Evolutionary conservation across 306 rosid genomes (phyloP).

Genomic region (Quercus parvula): DNA sequence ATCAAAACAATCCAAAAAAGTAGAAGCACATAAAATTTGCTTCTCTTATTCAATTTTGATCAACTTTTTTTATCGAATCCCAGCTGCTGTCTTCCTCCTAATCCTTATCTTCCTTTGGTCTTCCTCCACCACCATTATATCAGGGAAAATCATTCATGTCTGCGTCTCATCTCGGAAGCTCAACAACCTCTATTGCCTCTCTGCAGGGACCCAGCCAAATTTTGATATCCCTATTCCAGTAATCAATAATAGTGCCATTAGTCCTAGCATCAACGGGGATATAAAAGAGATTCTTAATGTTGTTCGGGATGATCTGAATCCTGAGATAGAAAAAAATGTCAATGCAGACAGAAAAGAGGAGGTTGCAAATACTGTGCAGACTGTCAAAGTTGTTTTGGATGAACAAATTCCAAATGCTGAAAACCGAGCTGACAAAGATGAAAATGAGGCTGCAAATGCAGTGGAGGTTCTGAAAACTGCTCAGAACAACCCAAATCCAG

Average conservation of each 20-base stretch:
- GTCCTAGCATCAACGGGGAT: not conserved
- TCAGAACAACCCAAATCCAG: conserved; percentile 13
- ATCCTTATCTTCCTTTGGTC: conserved; percentile 61
- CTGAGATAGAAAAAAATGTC: not conserved
- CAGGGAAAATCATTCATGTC: conserved; percentile 64
- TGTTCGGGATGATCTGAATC: not conserved
- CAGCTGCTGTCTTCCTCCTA: conserved; percentile 38
- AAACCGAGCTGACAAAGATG: not conserved
- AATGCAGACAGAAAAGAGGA: not conserved
- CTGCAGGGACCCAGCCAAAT: conserved; percentile 63
- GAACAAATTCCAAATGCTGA: not conserved
- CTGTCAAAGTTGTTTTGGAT: not conserved
- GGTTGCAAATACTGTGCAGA: not conserved
- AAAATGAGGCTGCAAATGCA: not conserved
- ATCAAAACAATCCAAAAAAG: conserved; percentile 38
- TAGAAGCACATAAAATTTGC: conserved; percentile 17
- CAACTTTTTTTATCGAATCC: conserved; percentile 37
- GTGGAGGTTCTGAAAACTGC: not conserved
- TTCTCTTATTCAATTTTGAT: conserved; percentile 14
- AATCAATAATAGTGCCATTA: conserved; percentile 9
- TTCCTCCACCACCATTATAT: conserved; percentile 53
- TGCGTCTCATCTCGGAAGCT: conserved; percentile 66
- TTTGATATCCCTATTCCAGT: conserved; percentile 40
- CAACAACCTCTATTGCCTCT: conserved; percentile 57
- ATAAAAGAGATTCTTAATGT: not conserved